Evolutionary conservation across 768 basidiomycete genomes (phyloP).

Genomic region (Suillus plorans): DNA sequence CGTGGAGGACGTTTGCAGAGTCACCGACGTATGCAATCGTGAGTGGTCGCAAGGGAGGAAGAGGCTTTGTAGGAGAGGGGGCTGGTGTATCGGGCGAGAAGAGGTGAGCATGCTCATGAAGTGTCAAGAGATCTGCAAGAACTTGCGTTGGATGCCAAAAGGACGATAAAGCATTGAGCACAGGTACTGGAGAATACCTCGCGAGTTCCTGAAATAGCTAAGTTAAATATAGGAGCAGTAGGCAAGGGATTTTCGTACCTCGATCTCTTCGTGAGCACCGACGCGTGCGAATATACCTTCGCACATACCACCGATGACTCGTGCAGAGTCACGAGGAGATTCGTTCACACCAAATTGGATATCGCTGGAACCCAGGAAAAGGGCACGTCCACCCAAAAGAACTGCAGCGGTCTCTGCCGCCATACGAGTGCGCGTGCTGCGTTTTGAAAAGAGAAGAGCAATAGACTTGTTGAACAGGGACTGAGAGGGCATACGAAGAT

Average conservation of each 20-base stretch:
- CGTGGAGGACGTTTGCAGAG: conserved; percentile 92
- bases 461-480: conserved; percentile 81
- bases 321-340: conserved; percentile 75
- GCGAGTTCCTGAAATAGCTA: conserved; percentile 72
- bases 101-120: conserved; percentile 70
- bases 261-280: conserved; percentile 88
- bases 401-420: conserved; percentile 80
- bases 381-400: conserved; percentile 82
- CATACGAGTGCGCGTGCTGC: conserved; percentile 89
- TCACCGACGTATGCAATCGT: conserved; percentile 95
- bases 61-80: conserved; percentile 24
- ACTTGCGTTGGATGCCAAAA: conserved; percentile 97
- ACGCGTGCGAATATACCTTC: conserved; percentile 98
- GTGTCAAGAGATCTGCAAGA: conserved; percentile 88
- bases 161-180: conserved; percentile 93
- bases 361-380: conserved; percentile 88
- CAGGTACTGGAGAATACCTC: conserved; percentile 86
- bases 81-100: conserved; percentile 38
- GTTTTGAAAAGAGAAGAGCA: conserved; percentile 89
- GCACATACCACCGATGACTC: conserved; percentile 92
- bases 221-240: background rate
- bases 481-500: conserved; percentile 64
- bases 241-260: conserved; percentile 52
- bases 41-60: conserved; percentile 67
- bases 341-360: conserved; percentile 98